Evolutionary conservation across 352 stramenopile genomes (phyloP), one percentile per base, ranked within the genome.

Genomic region (Globisporangium polare): DNA sequence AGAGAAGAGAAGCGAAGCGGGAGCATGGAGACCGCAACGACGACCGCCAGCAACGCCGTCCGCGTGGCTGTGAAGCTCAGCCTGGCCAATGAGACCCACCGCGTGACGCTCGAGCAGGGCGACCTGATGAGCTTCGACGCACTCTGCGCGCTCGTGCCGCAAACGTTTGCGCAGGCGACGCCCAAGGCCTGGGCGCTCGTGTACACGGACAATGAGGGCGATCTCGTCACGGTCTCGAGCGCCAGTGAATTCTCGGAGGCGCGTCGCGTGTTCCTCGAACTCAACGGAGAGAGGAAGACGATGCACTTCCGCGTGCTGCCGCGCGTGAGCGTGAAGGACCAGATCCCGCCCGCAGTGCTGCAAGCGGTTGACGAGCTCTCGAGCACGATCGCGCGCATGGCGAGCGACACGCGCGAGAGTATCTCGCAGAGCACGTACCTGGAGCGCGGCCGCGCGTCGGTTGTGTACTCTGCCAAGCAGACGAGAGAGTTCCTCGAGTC

Each of bases 191-290:
- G 73, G 71, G 71, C 72, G 54, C 65, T 92, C 24, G 63, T 89
- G 52, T 92, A 90, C 72, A 75, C 72, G 42, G 83, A 92, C 62
- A 73, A 90, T 18, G 83, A 92, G 49, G 72, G 78, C 39, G 83
- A 92, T 53, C 64, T 86, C 33, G 70, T 92, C 33, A 90, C 80
- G 12, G 63, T 90, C 6, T 71, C 67, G 46, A 84, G 71, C 55
- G 53, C 71, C 13, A 62, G 70, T 8, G 83, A 92, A 64, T 72
- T 90, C 37, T 49, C 60, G 18, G 83, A 92, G 41, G 83, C 83
- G 12, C 73, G 72, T 20, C 75, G 72, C 47, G 77, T 90, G 42
- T 71, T 84, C 47, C 49, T 77, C 9, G 60, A 65, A 8, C 69
- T 80, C 39, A 69, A 78, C 31, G 61, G 60, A 20, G 53, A 71